Evolutionary conservation across 208 protist genomes (phyloP), one percentile per base, ranked within the genome.

Genomic region (Trypanosoma theileri): DNA sequence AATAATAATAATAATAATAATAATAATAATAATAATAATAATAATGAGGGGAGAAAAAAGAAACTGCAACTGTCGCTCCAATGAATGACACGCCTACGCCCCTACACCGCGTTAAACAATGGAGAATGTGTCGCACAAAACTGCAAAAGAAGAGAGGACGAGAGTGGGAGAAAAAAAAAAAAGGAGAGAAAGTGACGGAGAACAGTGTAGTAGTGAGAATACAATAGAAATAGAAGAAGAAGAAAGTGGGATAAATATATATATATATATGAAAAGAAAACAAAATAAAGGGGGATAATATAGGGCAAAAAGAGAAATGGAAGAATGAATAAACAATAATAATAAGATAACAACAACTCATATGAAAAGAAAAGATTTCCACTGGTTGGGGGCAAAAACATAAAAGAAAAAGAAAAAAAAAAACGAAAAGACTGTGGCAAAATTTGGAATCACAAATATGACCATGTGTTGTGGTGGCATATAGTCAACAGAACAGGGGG

Each of bases 301-400:
- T 3, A 11, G 14, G 24, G 19, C 10, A 28, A 28, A 61, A 48
- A 48, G 19, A 61, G 19, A 48, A 50, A 61, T 28, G 13, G 10
- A 26, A 53, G 0, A 24, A 52, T 21, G 40, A 17, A 59, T 22
- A 24, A 51, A 17, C 22, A 59, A 22, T n/a, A 45, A 16, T 41
- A 11, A 51, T 26, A 58, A 44, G 41, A 35, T 28, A 57, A 59
- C 59, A 57, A 69, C 28, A 35, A 35, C 6, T 35, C 1, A 35
- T 35, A 6, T 6, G 28, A 59, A 59, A n/a, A 66, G 24, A 58
- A 31, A 50, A 44, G 4, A 50, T 46, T 14, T n/a, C 41, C 11
- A 58, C 11, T n/a, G 22, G 21, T 22, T 16, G 16, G 44, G 6
- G 52, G 6, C 41, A 45, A 6, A 45, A 14, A 14, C 41, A 45